Evolutionary conservation across 768 basidiomycete genomes (phyloP), one percentile per base, ranked within the genome.

Genomic region (Pleurotus citrinopileatus): DNA sequence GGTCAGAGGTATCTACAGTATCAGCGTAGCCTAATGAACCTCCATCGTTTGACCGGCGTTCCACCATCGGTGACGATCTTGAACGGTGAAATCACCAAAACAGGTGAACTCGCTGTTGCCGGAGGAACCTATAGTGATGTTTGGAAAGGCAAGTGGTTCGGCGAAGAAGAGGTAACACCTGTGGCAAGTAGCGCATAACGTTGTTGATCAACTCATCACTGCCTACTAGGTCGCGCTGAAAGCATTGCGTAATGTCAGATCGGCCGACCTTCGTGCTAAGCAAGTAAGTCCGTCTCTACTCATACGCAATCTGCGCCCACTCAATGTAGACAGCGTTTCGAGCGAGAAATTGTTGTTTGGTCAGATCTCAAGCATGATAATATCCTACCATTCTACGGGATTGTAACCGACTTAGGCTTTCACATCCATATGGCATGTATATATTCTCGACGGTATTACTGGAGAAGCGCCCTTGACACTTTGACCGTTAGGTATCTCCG

Each of bases 401-500:
- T 83, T 47, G 77, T 82, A 2, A 81, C 79, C 4, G 71, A 82
- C 55, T 69, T 78, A 54, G 80, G 79, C 0, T 73, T 67, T 36
- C 70, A 75, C 38, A 68, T 83, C 43, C 73, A 82, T 58, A 80
- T 79, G 63, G 82, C 73, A 60, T 65, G 59, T 42, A 17, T 37
- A 46, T 52, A 13, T 37, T 44, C 20, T 15, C 17, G n/a, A n/a
- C n/a, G n/a, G n/a, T n/a, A n/a, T n/a, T n/a, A n/a, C n/a, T n/a
- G n/a, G n/a, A n/a, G n/a, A n/a, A n/a, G n/a, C n/a, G n/a, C n/a
- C n/a, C n/a, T n/a, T n/a, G n/a, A n/a, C n/a, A n/a, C n/a, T n/a
- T n/a, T n/a, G n/a, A n/a, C n/a, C n/a, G n/a, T n/a, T 45, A 83
- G 81, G 81, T 85, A 27, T 83, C 83, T 8, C 80, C 82, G 4